phyloP scores from a whole-genome alignment of 1,284 basidiomycete genomes.

The Malassezia nana region DNA sequence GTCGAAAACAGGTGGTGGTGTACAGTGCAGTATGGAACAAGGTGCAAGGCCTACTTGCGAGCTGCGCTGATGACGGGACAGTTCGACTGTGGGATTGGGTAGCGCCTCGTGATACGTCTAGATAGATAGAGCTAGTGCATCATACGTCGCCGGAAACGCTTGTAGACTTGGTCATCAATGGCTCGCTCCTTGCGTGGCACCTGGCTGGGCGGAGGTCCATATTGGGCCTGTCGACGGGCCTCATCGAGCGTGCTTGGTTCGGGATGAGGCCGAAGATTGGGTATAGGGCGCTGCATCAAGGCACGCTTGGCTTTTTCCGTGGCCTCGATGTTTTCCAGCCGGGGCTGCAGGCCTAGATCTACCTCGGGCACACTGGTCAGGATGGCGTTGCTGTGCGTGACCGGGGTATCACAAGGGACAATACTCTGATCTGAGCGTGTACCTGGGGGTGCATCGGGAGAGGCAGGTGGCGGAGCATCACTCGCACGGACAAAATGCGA shows the following conservation, averaged over 20 bases:
- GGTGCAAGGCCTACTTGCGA: slow-evolving; percentile 47
- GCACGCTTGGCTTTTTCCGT: slow-evolving; percentile 15
- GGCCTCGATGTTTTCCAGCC: slow-evolving; percentile 15
- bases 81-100: slow-evolving; percentile 50
- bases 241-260: not conserved
- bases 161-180: slow-evolving; percentile 1
- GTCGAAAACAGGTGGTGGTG: slow-evolving; percentile 30
- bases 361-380: slow-evolving; percentile 10
- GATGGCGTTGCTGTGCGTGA: not conserved
- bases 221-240: not conserved
- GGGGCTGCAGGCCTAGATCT: slow-evolving; percentile 7
- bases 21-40: slow-evolving; percentile 51
- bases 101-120: not conserved
- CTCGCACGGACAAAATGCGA: not conserved
- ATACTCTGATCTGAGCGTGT: not conserved
- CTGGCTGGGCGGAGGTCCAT: not conserved
- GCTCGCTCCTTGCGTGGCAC: not conserved
- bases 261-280: not conserved
- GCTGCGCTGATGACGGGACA: slow-evolving; percentile 51
- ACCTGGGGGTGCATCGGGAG: too few relatives aligned
- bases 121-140: not conserved
- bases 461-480: too few relatives aligned
- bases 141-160: not conserved
- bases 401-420: not conserved
- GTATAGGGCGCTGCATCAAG: not conserved